Evolutionary conservation across 345 rosid genomes (phyloP).

Genomic region (Euphorbia peplus): DNA sequence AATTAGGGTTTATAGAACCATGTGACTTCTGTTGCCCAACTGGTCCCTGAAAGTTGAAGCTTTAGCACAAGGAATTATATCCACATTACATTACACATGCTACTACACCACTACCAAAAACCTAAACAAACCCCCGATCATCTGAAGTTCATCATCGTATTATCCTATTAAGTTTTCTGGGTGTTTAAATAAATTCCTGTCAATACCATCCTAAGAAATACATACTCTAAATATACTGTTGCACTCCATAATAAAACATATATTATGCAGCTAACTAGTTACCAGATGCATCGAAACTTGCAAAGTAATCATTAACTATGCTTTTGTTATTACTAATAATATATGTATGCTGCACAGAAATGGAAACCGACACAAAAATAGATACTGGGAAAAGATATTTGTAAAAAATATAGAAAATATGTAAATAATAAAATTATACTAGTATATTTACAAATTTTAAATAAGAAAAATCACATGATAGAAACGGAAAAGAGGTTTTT

Average conservation of each 20-base stretch:
- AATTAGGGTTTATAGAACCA: constrained; percentile 51
- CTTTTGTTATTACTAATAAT: too few relatives aligned
- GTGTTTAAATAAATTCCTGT: neutral
- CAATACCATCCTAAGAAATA: neutral
- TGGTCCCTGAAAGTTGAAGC: constrained; percentile 41
- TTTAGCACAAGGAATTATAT: constrained; percentile 3
- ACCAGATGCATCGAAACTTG: too few relatives aligned
- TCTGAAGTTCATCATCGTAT: neutral
- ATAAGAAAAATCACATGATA: too few relatives aligned
- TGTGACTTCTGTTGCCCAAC: constrained; percentile 53
- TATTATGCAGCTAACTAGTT: neutral
- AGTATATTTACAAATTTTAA: too few relatives aligned
- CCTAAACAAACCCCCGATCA: neutral
- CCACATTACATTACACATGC: constrained; percentile 9
- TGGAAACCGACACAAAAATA: too few relatives aligned
- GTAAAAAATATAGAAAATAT: too few relatives aligned
- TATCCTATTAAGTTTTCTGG: neutral
- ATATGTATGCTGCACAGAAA: too few relatives aligned
- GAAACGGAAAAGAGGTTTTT: too few relatives aligned
- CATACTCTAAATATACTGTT: neutral
- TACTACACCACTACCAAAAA: neutral
- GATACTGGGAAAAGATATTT: too few relatives aligned
- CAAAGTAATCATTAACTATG: too few relatives aligned
- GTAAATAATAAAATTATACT: too few relatives aligned
- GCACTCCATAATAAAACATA: too few relatives aligned